A percentile compares a stretch with the other conserved stretches of the same genome.
phyloP scores from a whole-genome alignment of 352 stramenopile species.

The Phytophthora constricta region DNA sequence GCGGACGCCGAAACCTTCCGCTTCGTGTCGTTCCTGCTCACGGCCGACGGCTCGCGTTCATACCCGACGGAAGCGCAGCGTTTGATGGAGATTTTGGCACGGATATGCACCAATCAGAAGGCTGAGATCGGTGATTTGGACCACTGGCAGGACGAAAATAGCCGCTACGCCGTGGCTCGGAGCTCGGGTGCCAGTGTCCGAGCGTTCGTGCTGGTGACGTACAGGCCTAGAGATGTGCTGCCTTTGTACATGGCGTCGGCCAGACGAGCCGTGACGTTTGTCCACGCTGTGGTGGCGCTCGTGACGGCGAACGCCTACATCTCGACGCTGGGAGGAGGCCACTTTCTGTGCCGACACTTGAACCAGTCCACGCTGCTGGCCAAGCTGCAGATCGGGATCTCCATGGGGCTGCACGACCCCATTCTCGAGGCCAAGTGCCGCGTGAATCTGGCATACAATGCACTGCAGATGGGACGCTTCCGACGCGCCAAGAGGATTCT shows the following conservation, averaged over 20 bases:
- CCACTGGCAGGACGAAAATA: slow-evolving; percentile 26
- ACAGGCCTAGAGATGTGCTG: slow-evolving; percentile 52
- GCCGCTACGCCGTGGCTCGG: slow-evolving; percentile 27
- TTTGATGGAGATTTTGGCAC: slow-evolving; percentile 13
- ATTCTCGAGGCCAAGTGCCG: slow-evolving; percentile 85
- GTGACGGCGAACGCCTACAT: slow-evolving; percentile 88
- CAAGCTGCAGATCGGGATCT: slow-evolving; percentile 82
- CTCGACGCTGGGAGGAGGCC: slow-evolving; percentile 80
- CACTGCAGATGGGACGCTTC: slow-evolving; percentile 75
- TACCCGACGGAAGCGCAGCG: slow-evolving; percentile 41
- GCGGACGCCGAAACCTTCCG: slow-evolving; percentile 46
- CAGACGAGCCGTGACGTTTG: slow-evolving; percentile 68
- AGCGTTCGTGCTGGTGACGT: slow-evolving; percentile 48
- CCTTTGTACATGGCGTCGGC: slow-evolving; percentile 68
- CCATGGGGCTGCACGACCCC: slow-evolving; percentile 72
- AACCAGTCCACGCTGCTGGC: slow-evolving; percentile 76
- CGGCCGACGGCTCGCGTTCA: slow-evolving; percentile 14
- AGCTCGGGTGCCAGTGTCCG: not conserved
- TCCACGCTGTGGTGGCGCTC: slow-evolving; percentile 72
- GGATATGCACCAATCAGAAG: slow-evolving; percentile 1
- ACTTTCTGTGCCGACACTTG: slow-evolving; percentile 82
- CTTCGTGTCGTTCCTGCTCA: slow-evolving; percentile 39
- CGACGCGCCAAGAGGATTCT: slow-evolving; percentile 61
- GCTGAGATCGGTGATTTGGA: not conserved
- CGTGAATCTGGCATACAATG: slow-evolving; percentile 83